Base-by-base conservation (phyloP, 495 filamentous ascomycete genomes). In the Chaetomidium leptoderma region DNA sequence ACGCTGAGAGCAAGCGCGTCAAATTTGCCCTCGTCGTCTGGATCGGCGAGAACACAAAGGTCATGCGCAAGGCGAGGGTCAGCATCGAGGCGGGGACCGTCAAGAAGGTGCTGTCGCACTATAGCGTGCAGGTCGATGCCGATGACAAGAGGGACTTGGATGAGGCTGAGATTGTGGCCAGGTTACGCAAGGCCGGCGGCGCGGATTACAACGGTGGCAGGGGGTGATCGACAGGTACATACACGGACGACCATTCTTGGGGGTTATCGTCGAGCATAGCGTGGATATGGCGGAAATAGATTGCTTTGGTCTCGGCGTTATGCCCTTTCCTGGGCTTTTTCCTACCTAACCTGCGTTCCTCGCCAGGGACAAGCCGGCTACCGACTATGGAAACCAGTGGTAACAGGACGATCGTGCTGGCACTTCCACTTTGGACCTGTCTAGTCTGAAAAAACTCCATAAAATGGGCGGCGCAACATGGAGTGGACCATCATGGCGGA, bases 131-230 rank as follows among this genome's bases (percentile, higher is more conserved):
- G 63, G 72, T 84, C 23, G 74, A 81, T 48, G 80, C 81, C 1
- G 65, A 68, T 49, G 79, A 83, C 48, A 68, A 65, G 62, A 53
- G 66, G 13, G 81, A 84, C 43, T 64, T 84, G 27, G 76, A 81
- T 55, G 78, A 81, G 68, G 70, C 72, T 49, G 80, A 81, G 2
- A 74, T 84, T 37, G 76, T 82, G 6, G 60, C 68, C 26, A 64
- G 76, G 56, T 56, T 81, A 59, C 66, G 81, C 61, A 79, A 75
- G 70, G 80, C 81, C 0, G 81, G 81, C 26, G 81, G 81, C 21
- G 81, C 81, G 3, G 81, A 84, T 67, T 84, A 83, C 69, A 81
- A 83, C 58, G 80, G 80, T 5, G 80, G 80, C 35, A 67, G 80
- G 46, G 80, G 80, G n/a, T 80, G 62, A 59, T 27, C 26, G 44